Evolutionary conservation across 106 monocot genomes (phyloP), one percentile per base, ranked within the genome.

Genomic region (Allium sativum): DNA sequence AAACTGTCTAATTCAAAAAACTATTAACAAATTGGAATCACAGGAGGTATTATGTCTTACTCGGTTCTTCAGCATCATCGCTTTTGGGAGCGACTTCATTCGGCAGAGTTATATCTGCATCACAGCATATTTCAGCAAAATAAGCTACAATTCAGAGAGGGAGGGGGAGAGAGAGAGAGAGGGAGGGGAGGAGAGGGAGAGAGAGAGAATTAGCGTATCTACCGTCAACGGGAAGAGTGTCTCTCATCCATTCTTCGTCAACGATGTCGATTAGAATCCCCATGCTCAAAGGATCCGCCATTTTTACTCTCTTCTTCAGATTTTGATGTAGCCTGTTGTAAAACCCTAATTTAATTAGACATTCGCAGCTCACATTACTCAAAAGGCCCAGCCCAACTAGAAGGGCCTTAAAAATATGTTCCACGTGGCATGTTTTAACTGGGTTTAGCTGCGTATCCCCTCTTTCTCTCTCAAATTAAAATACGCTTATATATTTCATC

Each of bases 201-300:
- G 44, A 21, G 42, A 12, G 21, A 3, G 50, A 18, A 31, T 31
- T 31, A 31, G 60, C 20, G 14, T 3, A 21, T 13, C 19, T 60
- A 77, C 77, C 77, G 19, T 77, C 77, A 61, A 59, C 21, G 9
- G 77, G 77, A 48, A 77, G 77, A 41, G 77, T 62, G 10, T 77
- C 77, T 42, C 67, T 66, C 60, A 62, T 62, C 77, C 77, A 77
- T 41, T 77, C 77, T n/a, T 72, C 77, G 45, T 77, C 77, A 12
- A 72, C 19, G 41, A 77, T 51, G 53, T 77, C 77, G 40, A 77
- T 72, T 21, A 77, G 61, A 20, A 77, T 77, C 55, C 77, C 77
- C 48, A 67, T 44, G 67, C 71, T 77, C 65, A 70, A 60, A 31
- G 72, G 66, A 66, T 64, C 62, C 40, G 63, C 56, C 55, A 10